Conservation (phyloP, 1,139 yeast genomes). For the Hyphopichia pseudoburtonii region DNA sequence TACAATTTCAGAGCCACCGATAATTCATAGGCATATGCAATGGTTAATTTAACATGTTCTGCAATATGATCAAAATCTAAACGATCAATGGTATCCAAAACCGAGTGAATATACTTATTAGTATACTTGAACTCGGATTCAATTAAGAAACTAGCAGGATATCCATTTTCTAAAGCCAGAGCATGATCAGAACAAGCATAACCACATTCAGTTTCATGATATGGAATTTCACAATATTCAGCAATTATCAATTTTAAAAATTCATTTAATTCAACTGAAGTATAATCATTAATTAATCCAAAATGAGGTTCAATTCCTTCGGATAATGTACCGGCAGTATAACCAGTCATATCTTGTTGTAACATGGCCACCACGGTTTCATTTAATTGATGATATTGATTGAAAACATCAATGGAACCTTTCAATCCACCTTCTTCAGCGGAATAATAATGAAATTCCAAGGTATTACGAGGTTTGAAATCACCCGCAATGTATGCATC, state of each 20-base stretch:
- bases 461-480: constrained; percentile 63
- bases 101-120: constrained; percentile 72
- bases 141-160: constrained; percentile 77
- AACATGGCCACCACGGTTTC: constrained; percentile 75
- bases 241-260: constrained; percentile 63
- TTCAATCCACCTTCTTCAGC: constrained; percentile 94
- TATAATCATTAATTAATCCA: constrained; percentile 79
- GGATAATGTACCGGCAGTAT: constrained; percentile 54
- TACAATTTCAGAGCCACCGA: constrained; percentile 27
- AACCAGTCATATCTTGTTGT: constrained; percentile 97
- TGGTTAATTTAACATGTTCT: constrained; percentile 74
- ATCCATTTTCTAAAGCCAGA: constrained; percentile 79
- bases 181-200: constrained; percentile 95
- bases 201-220: constrained; percentile 77
- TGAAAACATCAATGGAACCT: constrained; percentile 81
- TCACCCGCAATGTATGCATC: constrained; percentile 32
- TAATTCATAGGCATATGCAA: constrained; percentile 72
- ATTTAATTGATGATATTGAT: constrained; percentile 46
- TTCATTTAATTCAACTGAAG: constrained; percentile 55
- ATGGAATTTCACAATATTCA: constrained; percentile 64
- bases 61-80: constrained; percentile 74
- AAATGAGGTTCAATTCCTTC: constrained; percentile 66
- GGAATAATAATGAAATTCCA: constrained; percentile 91
- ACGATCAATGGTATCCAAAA: constrained; percentile 77
- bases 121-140: constrained; percentile 69